These are phyloP conservation scores for Fusarium haematococcum DNA, from an alignment of 2,329 filamentous ascomycete species.

Conservation along the genomic window DNA sequence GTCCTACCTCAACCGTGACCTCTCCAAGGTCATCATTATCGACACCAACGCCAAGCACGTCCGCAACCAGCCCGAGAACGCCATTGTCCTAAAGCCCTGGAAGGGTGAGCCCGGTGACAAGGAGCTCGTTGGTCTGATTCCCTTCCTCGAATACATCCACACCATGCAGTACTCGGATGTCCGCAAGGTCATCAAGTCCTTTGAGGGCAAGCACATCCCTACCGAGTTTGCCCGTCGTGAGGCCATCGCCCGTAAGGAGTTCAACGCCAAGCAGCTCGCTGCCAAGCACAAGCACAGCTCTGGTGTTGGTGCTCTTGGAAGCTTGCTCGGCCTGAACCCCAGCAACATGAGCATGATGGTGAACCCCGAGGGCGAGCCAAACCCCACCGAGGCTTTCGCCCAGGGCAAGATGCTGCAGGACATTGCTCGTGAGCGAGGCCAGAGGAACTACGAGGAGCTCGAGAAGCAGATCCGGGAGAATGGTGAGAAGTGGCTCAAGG, in stretches of 20 bases:
- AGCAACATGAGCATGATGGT: constrained; percentile 72
- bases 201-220: constrained; percentile 90
- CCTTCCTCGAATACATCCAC: constrained; percentile 96
- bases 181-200: constrained; percentile 86
- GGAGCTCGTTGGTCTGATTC: constrained; percentile 88
- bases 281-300: constrained; percentile 69
- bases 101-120: constrained; percentile 84
- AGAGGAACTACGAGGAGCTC: constrained; percentile 88
- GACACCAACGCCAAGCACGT: constrained; percentile 88
- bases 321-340: constrained; percentile 82
- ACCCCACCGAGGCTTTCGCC: constrained; percentile 79
- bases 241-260: constrained; percentile 85
- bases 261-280: constrained; percentile 80
- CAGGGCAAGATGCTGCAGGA: constrained; percentile 98
- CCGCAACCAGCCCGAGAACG: constrained; percentile 94
- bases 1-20: constrained; percentile 95
- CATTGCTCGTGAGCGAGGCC: constrained; percentile 90
- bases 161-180: constrained; percentile 93
- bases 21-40: constrained; percentile 94
- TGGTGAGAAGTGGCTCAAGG: constrained; percentile 94
- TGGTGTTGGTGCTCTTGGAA: constrained; percentile 76
- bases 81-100: constrained; percentile 92
- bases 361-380: constrained; percentile 73
- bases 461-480: constrained; percentile 94
- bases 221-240: constrained; percentile 91